Conservation (phyloP, 1,284 basidiomycete genomes). For the Trametes sp. region DNA sequence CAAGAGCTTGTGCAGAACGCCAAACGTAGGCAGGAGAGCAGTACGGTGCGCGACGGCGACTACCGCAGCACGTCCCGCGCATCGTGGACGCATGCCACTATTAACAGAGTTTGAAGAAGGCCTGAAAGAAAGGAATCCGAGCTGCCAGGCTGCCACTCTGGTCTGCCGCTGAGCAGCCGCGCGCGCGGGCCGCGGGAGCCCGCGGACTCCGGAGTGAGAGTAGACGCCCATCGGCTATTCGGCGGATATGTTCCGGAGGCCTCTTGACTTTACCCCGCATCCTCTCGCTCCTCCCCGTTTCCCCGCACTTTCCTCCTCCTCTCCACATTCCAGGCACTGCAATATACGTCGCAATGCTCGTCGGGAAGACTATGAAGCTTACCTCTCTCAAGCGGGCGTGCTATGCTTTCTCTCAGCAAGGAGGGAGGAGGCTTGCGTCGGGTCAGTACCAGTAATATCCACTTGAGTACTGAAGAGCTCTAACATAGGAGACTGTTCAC, state of each 20-base stretch:
- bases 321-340: neutral
- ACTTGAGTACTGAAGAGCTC: neutral
- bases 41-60: neutral
- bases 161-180: too few species aligned
- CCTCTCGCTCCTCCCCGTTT: too few species aligned
- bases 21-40: too few species aligned
- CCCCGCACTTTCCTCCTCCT: neutral
- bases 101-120: too few species aligned
- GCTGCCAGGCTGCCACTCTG: too few species aligned
- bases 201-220: too few species aligned
- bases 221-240: slow-evolving; percentile 18
- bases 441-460: slow-evolving; percentile 18
- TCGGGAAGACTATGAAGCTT: neutral
- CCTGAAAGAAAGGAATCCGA: too few species aligned
- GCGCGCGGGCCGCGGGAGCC: too few species aligned
- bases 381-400: neutral
- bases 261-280: slow-evolving; percentile 11
- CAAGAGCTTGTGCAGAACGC: too few species aligned
- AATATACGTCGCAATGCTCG: slow-evolving; percentile 7
- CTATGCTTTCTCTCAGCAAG: neutral
- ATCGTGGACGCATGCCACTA: neutral
- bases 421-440: slow-evolving; percentile 23
- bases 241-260: slow-evolving; percentile 25
- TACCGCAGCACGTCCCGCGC: neutral
- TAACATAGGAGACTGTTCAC: neutral